Evolutionary conservation across 2,329 filamentous ascomycete genomes (phyloP), one percentile per base, ranked within the genome.

Genomic region (Cordyceps sp.): DNA sequence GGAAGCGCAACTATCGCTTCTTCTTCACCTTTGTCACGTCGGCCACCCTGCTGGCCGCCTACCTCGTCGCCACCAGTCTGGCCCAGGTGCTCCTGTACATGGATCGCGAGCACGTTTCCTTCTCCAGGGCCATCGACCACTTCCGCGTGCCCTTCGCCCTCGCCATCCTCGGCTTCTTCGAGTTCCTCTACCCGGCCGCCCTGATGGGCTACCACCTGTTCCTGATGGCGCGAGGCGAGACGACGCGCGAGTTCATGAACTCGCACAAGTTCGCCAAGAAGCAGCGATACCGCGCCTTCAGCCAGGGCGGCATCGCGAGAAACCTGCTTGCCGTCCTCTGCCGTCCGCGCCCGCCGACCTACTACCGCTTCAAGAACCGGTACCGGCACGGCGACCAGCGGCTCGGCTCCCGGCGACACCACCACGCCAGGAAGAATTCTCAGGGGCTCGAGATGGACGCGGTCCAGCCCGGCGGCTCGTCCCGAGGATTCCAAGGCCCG

Each of bases 1-100:
- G 90, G 27, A 78, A 88, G 42, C 82, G 90, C 45, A 98, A 98
- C 58, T 98, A 98, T 58, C 83, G 90, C 40, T 96, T 88, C 55
- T 98, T 98, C 57, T 94, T 96, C 52, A 71, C 80, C 10, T 98
- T 94, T 54, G 76, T 98, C 41, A 73, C 73, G 33, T 74, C 78
- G 12, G 74, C 73, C n/a, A 84, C 83, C 0, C 42, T 94, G 22
- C 65, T 94, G 14, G 69, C 77, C 0, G 48, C 85, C 13, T 88
- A 81, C 45, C 66, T 96, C 29, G 61, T 90, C 20, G 82, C 66
- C 15, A 76, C 79, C 17, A 84, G 74, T 37, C 61, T 94, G n/a
- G 72, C 75, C 3, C 90, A 96, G 48, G 64, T 94, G 23, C 59
- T 88, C 27, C 59, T 80, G 16, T 90, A 88, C 59, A 69, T 64